phyloP scores from a whole-genome alignment of 169 alveolate species.

The Toxoplasma gondii region DNA sequence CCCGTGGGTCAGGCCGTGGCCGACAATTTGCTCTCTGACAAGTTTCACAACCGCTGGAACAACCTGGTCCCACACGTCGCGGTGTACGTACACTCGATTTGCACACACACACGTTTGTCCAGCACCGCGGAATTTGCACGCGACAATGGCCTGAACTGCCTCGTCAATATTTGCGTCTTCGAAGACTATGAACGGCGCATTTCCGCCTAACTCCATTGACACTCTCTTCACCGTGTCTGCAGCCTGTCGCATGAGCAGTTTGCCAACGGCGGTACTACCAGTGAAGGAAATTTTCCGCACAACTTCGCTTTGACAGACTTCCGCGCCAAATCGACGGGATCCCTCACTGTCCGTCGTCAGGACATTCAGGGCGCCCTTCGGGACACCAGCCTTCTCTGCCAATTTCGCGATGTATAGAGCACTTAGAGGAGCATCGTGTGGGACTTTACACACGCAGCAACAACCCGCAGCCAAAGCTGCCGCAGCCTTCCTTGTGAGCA shows the following conservation, averaged over 20 bases:
- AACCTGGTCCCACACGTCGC: slow-evolving; percentile 44
- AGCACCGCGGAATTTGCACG: slow-evolving; percentile 62
- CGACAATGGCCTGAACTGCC: slow-evolving; percentile 68
- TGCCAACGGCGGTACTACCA: slow-evolving; percentile 69
- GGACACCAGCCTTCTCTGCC: slow-evolving; percentile 67
- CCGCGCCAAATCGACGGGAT: slow-evolving; percentile 24
- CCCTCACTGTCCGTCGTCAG: slow-evolving; percentile 29
- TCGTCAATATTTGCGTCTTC: slow-evolving; percentile 68
- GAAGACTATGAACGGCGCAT: slow-evolving; percentile 71
- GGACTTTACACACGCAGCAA: slow-evolving; percentile 43
- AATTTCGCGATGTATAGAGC: slow-evolving; percentile 55
- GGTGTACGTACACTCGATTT: slow-evolving; percentile 70
- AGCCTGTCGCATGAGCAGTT: slow-evolving; percentile 61
- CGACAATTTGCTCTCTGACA: slow-evolving; percentile 50
- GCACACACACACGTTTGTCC: slow-evolving; percentile 73
- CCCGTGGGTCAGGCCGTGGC: slow-evolving; percentile 55
- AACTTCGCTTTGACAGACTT: not conserved
- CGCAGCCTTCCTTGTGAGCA: slow-evolving; percentile 65
- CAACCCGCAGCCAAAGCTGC: slow-evolving; percentile 69
- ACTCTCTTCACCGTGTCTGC: slow-evolving; percentile 58
- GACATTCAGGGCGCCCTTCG: slow-evolving; percentile 50
- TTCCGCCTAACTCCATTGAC: slow-evolving; percentile 69
- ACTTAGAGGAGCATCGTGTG: slow-evolving; percentile 57
- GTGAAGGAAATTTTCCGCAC: slow-evolving; percentile 67
- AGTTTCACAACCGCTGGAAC: not conserved